A percentile compares a stretch with the other conserved stretches of the same genome.
These are phyloP conservation scores for Afroboletus lepidellus DNA, from an alignment of 1,284 basidiomycete species.

Conservation along the genomic window DNA sequence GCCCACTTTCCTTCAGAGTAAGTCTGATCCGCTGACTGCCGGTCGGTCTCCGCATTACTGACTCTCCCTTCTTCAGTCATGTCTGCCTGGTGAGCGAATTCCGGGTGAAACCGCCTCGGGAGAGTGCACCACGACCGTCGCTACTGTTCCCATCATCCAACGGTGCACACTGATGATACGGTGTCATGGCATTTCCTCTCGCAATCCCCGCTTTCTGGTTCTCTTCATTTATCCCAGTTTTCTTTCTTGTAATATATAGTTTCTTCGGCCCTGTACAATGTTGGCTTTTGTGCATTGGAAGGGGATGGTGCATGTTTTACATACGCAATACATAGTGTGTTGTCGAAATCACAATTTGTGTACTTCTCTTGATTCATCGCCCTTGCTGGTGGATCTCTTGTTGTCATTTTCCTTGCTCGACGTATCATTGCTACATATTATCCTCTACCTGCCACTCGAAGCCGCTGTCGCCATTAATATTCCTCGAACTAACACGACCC, in stretches of 20 bases:
- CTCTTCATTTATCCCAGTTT: slow-evolving; percentile 30
- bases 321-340: slow-evolving; percentile 18
- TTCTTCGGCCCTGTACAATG: slow-evolving; percentile 25
- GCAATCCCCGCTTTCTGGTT: slow-evolving; percentile 15
- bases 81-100: slow-evolving; percentile 68
- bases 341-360: slow-evolving; percentile 16
- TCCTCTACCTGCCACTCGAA: not conserved
- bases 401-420: not conserved
- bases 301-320: slow-evolving; percentile 17
- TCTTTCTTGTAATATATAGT: slow-evolving; percentile 34
- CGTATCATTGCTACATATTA: not conserved
- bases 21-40: slow-evolving; percentile 38
- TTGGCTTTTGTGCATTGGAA: slow-evolving; percentile 24
- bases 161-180: slow-evolving; percentile 16
- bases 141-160: slow-evolving; percentile 27
- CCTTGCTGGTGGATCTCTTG: not conserved
- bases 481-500: not conserved
- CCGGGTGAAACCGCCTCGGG: slow-evolving; percentile 68
- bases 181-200: not conserved
- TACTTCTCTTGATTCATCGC: slow-evolving; percentile 5
- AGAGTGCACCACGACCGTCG: slow-evolving; percentile 38
- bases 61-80: slow-evolving; percentile 47
- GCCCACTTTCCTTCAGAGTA: slow-evolving; percentile 95
- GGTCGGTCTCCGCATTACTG: not conserved
- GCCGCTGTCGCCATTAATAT: not conserved